Conservation (phyloP, 148 eudicot genomes). For the Heliamphora exappendiculata region DNA sequence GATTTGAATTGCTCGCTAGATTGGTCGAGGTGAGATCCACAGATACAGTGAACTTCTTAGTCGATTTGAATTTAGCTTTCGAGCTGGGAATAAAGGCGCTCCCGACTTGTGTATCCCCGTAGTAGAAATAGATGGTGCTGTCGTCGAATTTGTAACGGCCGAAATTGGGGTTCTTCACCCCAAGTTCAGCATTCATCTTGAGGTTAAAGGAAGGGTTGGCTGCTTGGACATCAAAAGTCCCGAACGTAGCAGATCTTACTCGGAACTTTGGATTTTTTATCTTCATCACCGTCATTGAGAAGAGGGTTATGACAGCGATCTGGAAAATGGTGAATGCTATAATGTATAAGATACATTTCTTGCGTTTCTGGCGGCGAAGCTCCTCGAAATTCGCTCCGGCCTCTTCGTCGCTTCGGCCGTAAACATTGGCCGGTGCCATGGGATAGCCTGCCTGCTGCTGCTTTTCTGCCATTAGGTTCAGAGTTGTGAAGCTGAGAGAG, state of each 20-base stretch:
- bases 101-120: background rate
- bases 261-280: conserved; percentile 19
- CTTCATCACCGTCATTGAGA: conserved; percentile 14
- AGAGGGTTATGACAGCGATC: background rate
- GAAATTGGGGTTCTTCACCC: conserved; percentile 18
- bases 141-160: conserved; percentile 6
- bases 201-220: background rate
- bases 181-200: background rate
- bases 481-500: background rate
- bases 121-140: background rate
- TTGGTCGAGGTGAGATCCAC: background rate
- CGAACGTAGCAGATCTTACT: background rate
- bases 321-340: conserved; percentile 7
- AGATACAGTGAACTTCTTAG: conserved; percentile 3
- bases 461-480: conserved; percentile 4
- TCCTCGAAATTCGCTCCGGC: background rate
- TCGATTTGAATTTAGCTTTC: background rate
- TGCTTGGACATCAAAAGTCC: background rate
- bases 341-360: background rate
- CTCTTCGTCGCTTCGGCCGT: background rate
- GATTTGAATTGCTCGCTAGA: background rate
- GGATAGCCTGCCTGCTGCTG: background rate
- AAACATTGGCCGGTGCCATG: background rate
- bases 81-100: background rate
- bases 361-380: conserved; percentile 13